Evolutionary conservation across 495 filamentous ascomycete species (phyloP), one percentile per base, ranked within the genome.

Genomic region (Beverwykella pulmonaria): DNA sequence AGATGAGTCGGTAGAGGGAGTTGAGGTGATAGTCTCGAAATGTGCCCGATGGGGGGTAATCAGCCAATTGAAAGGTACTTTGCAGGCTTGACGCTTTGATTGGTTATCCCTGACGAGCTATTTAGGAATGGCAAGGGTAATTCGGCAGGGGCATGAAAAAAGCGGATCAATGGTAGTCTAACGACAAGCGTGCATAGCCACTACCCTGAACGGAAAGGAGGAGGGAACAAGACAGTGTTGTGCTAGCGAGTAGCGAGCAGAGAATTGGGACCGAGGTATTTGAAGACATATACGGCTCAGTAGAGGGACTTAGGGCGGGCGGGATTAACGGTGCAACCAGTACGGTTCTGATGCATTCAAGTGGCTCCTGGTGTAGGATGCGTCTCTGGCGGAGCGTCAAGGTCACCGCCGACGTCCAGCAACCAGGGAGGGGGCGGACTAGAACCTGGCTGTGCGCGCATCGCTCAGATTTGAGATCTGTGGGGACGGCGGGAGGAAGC

Each of bases 141-240:
- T 25, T 61, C 47, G 70, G 54, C 70, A 66, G 67, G 70, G 70
- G 66, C 19, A 20, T 72, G 66, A 72, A 69, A 72, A 61, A 62
- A n/a, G n/a, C 69, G 57, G 52, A 27, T 61, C 70, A 66, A 72
- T 69, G 30, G 36, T 48, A 22, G 9, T 59, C 61, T 53, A 59
- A 59, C 48, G 48, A 26, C 29, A 59, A 54, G 61, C 52, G 56
- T 41, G 63, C 61, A 72, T 68, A 72, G 70, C 66, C 66, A 69
- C 70, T 63, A 23, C 10, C 22, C 36, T 9, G 46, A 60, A 62
- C 60, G 22, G 39, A 46, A 46, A 49, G 57, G 23, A 50, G 19
- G 55, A 63, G 39, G 44, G 57, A 63, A 63, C 49, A 53, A 61
- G 65, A 61, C 55, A 62, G 23, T 29, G 60, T 72, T 54, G 59